Evolutionary conservation across 441 rosid species (phyloP).

Genomic region (Raphanus hybrid): DNA sequence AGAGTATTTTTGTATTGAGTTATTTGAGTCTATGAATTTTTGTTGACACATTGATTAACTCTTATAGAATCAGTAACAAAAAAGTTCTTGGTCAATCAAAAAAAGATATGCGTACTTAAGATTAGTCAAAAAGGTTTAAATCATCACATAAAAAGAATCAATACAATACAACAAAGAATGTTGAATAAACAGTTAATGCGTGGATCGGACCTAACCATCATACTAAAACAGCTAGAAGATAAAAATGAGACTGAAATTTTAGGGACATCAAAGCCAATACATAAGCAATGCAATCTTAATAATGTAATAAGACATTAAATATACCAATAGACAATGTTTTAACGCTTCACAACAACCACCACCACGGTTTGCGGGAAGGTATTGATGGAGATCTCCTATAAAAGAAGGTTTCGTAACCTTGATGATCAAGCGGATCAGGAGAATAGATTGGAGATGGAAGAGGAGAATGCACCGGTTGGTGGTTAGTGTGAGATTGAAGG

Average conservation of each 20-base stretch:
- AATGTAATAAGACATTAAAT: neutral
- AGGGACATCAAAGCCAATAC: neutral
- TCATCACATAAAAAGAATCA: neutral
- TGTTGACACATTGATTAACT: neutral
- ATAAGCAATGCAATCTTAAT: neutral
- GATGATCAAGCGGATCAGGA: slow-evolving; percentile 31
- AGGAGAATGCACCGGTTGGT: slow-evolving; percentile 32
- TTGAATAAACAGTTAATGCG: slow-evolving; percentile 2
- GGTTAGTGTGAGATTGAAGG: slow-evolving; percentile 12
- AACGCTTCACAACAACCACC: slow-evolving; percentile 17
- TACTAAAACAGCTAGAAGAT: slow-evolving; percentile 1
- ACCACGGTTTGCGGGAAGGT: slow-evolving; percentile 25
- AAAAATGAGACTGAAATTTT: neutral
- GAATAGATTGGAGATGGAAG: slow-evolving; percentile 30
- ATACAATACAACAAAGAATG: neutral
- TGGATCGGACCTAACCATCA: neutral
- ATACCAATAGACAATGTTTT: neutral
- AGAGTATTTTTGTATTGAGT: too few species aligned
- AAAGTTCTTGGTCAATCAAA: slow-evolving; percentile 3
- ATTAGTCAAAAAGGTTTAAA: neutral
- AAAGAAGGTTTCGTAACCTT: slow-evolving; percentile 34
- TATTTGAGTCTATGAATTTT: neutral
- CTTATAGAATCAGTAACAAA: neutral
- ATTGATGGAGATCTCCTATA: slow-evolving; percentile 39
- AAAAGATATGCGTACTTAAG: neutral